phyloP scores from a whole-genome alignment of 495 filamentous ascomycete genomes.

The Entonaema liquescens region DNA sequence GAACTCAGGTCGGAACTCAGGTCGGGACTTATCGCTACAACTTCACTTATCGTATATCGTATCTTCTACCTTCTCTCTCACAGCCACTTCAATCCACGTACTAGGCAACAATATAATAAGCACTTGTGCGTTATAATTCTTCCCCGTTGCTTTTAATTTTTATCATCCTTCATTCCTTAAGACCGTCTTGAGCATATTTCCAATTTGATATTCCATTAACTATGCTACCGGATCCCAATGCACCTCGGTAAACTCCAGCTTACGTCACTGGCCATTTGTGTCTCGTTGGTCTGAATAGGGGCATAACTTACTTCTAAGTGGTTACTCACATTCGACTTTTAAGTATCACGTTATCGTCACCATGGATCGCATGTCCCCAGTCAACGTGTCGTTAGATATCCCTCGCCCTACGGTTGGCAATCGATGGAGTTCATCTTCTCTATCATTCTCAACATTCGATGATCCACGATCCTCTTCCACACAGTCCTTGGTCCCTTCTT shows the following conservation, averaged over 20 bases:
- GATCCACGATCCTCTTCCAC: conserved; percentile 71
- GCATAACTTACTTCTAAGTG: neutral
- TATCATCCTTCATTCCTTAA: neutral
- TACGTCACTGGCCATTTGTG: conserved; percentile 27
- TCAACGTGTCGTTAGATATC: conserved; percentile 6
- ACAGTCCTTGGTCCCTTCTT: conserved; percentile 67
- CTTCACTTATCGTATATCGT: neutral
- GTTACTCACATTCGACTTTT: neutral
- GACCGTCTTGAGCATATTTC: too few relatives aligned
- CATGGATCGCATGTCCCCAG: conserved; percentile 21
- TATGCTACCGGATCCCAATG: neutral
- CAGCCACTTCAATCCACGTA: too few relatives aligned
- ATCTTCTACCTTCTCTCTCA: too few relatives aligned
- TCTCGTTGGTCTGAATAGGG: neutral
- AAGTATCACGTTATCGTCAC: conserved; percentile 5
- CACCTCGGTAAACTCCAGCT: neutral
- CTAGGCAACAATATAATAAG: too few relatives aligned
- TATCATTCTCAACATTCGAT: neutral
- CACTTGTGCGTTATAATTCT: too few relatives aligned
- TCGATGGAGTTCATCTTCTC: conserved; percentile 3
- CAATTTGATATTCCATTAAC: neutral
- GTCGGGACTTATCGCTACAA: too few relatives aligned
- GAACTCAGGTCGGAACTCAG: too few relatives aligned
- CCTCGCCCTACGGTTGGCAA: neutral
- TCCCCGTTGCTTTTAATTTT: neutral